phyloP scores from a whole-genome alignment of 75 land plant species.

The Isoetes taiwanensis region DNA sequence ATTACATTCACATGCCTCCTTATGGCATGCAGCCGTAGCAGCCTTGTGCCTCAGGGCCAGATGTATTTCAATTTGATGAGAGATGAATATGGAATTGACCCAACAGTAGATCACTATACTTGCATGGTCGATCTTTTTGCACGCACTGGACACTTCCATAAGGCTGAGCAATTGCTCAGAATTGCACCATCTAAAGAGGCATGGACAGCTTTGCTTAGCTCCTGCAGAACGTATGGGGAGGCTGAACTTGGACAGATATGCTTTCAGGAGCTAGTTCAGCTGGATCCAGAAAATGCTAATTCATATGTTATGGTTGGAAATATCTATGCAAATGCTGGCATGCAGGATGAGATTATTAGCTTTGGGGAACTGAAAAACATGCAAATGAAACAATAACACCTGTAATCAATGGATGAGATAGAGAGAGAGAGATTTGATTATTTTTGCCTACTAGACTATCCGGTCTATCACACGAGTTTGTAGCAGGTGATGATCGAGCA shows the following conservation, averaged over 20 bases:
- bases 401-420: too few species aligned
- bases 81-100: neutral
- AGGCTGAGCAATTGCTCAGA: neutral
- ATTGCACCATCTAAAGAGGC: neutral
- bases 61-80: neutral
- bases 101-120: neutral
- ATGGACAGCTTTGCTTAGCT: neutral
- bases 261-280: neutral
- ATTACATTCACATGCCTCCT: slow-evolving; percentile 2
- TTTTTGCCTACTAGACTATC: too few species aligned
- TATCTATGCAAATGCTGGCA: slow-evolving; percentile 8
- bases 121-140: neutral
- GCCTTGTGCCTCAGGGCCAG: slow-evolving; percentile 4
- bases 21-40: neutral
- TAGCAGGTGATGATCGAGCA: too few species aligned
- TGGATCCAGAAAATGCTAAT: neutral
- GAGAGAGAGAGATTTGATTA: too few species aligned
- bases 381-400: too few species aligned
- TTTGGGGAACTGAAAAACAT: slow-evolving; percentile 4
- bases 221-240: neutral
- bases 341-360: neutral
- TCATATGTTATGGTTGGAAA: slow-evolving; percentile 3
- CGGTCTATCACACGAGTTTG: too few species aligned
- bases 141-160: neutral
- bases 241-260: neutral